Evolutionary conservation across 805 yeast genomes (phyloP), one percentile per base, ranked within the genome.

Genomic region (Metschnikowia sp.): DNA sequence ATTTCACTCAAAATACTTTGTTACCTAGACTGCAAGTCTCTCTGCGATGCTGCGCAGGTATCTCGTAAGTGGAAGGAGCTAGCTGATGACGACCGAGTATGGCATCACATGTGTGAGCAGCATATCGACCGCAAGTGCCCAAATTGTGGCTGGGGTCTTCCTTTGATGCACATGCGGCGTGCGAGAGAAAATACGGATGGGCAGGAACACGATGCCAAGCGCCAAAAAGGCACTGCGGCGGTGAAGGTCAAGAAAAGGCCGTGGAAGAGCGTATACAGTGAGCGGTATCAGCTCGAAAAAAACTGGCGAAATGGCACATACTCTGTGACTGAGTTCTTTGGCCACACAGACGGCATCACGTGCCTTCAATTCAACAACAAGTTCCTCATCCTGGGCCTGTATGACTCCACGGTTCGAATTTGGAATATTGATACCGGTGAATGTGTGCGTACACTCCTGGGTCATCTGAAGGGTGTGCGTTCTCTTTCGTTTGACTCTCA

Each of bases 51-150:
- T 0, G 96, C 97, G 0, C 95, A 86, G 68, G 99, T 94, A 2
- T 86, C 91, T 31, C 79, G 82, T 44, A 81, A 79, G 44, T 94
- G 99, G 99, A 83, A 88, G 62, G 71, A 72, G 47, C 71, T 94
- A 49, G 98, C 99, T 1, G 97, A 94, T 65, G 97, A 92, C 63
- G 98, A 94, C 61, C 71, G 95, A 42, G 97, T 94, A 3, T 94
- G 99, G 99, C 94, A 92, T 63, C 91, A 92, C 56, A 85, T 94
- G 90, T 94, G 99, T 63, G 96, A 90, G 63, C 99, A 94, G 68
- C 99, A 94, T 66, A 94, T 94, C 46, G 99, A 94, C 68, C 78
- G 96, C 50, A 94, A 94, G 66, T 94, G 99, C 70, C 96, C 97
- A 35, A 88, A 88, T 61, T 94, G 99, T 70, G 99, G 99, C 12